phyloP scores from a whole-genome alignment of 805 yeast genomes.

The Ogataea nakhonphanomensis region DNA sequence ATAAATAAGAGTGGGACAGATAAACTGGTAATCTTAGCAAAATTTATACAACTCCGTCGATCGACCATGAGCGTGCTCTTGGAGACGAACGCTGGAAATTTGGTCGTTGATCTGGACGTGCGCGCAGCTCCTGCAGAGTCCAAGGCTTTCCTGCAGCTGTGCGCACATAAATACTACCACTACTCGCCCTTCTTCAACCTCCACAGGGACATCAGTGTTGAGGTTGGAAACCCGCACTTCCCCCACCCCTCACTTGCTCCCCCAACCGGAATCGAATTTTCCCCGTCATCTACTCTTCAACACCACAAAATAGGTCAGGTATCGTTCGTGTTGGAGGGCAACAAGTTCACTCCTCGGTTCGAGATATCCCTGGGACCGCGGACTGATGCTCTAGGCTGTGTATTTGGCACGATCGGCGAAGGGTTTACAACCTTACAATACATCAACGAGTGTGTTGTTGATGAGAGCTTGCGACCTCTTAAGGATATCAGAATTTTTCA shows the following conservation, averaged over 20 bases:
- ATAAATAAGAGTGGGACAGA: slow-evolving; percentile 9
- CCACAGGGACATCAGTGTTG: slow-evolving; percentile 36
- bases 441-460: slow-evolving; percentile 40
- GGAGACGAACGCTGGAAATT: slow-evolving; percentile 41
- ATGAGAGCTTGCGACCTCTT: slow-evolving; percentile 39
- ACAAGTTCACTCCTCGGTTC: slow-evolving; percentile 35
- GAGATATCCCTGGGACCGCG: slow-evolving; percentile 35
- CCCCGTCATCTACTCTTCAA: slow-evolving; percentile 15
- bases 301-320: slow-evolving; percentile 36
- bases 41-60: not conserved
- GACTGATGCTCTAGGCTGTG: slow-evolving; percentile 21
- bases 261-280: slow-evolving; percentile 15
- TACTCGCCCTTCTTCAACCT: slow-evolving; percentile 48
- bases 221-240: slow-evolving; percentile 47
- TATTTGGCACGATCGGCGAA: slow-evolving; percentile 52
- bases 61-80: slow-evolving; percentile 38
- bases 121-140: slow-evolving; percentile 37
- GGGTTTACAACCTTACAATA: slow-evolving; percentile 45
- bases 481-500: slow-evolving; percentile 51
- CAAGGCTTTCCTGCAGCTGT: slow-evolving; percentile 50
- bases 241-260: slow-evolving; percentile 8
- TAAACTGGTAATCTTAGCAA: not conserved
- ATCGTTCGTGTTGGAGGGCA: slow-evolving; percentile 11
- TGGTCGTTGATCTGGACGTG: slow-evolving; percentile 47
- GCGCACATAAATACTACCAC: slow-evolving; percentile 50